Base-by-base conservation (phyloP, 805 yeast genomes). In the Teunomyces gatunensis region DNA sequence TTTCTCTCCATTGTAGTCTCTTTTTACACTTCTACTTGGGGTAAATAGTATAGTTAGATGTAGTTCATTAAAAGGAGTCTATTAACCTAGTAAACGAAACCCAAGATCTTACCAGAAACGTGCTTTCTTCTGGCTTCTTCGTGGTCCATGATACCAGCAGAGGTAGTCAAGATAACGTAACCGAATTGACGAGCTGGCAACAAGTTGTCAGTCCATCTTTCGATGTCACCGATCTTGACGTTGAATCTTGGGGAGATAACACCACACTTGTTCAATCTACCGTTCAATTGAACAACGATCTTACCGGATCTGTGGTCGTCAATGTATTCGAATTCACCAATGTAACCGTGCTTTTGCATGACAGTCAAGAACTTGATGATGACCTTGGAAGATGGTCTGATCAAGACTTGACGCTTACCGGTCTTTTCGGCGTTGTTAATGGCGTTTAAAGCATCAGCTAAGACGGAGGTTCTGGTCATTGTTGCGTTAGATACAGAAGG, bases 71-170 rank as follows among this genome's bases (percentile, higher is more conserved):
- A 40, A 25, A 13, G 34, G n/a, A 27, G 34, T 29, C 29, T 36
- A 36, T 36, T 41, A 42, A 48, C 60, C 69, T 87, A 91, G 87
- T 91, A 91, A 61, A 91, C 97, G 83, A 89, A 91, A 74, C 97
- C 98, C 73, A 91, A 87, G 78, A 91, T 87, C 85, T 91, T 91
- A 78, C 98, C 98, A 65, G 97, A 89, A 66, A 91, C 97, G 82
- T 91, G 97, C 88, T 91, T 92, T 85, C 97, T 87, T 86, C 96
- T 89, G 71, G 98, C 98, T 83, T 91, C 97, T 84, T 92, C 97
- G 83, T 91, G 98, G 85, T 92, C 97, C 96, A 91, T 90, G 69
- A 91, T 91, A 81, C 98, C 98, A 67, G 97, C 97, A 68, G 97
- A 92, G 67, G 98, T 91, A 79, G 98, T 92, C 75, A 91, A 84